phyloP scores from a whole-genome alignment of 306 rosid species.

The Sesbania bispinosa region DNA sequence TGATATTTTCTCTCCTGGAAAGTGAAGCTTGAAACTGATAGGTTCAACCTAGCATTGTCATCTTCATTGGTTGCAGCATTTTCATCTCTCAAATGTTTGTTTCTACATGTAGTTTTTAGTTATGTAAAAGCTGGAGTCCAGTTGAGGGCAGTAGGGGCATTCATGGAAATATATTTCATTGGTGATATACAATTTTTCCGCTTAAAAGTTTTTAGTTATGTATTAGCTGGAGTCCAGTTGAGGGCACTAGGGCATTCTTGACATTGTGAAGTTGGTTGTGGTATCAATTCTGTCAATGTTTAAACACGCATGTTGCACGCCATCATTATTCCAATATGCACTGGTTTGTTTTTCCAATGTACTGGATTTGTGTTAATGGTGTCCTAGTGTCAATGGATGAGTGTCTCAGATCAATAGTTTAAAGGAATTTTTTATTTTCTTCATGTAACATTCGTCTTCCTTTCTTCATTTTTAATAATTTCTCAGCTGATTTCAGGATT shows the following conservation, averaged over 20 bases:
- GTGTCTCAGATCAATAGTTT: background rate
- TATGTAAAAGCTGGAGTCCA: too few species aligned
- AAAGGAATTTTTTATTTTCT: background rate
- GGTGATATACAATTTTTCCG: too few species aligned
- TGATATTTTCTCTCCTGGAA: background rate
- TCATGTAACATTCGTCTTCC: background rate
- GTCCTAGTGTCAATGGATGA: background rate
- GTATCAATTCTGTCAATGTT: background rate
- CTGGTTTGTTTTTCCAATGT: background rate
- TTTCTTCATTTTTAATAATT: conserved; percentile 1
- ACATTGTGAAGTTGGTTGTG: background rate
- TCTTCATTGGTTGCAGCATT: background rate
- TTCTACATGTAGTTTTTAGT: too few species aligned
- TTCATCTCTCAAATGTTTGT: background rate
- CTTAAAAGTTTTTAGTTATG: too few species aligned
- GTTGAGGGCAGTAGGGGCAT: too few species aligned
- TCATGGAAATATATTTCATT: too few species aligned
- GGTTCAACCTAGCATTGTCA: background rate
- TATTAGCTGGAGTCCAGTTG: too few species aligned
- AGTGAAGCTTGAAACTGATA: background rate
- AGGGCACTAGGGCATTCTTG: too few species aligned
- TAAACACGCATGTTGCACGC: background rate
- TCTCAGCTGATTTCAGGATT: conserved; percentile 50
- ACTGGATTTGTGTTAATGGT: background rate
- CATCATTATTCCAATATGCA: background rate